A percentile compares a stretch with the other conserved stretches of the same genome.
Evolutionary conservation across 2,329 filamentous ascomycete species (phyloP).

Genomic region (Helotiales sp.): DNA sequence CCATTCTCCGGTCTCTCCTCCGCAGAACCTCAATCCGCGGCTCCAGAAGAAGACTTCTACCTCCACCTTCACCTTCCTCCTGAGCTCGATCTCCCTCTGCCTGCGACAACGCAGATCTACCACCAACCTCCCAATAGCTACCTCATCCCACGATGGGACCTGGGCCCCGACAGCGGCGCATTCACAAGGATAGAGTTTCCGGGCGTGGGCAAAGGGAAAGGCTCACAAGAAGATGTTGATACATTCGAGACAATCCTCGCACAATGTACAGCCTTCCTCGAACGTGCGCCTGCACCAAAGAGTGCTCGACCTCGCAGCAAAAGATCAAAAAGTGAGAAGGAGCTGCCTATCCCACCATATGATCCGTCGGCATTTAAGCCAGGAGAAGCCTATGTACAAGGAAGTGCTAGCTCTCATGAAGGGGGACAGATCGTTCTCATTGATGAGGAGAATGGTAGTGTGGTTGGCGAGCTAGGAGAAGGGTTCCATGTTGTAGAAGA

Average conservation of each 20-base stretch:
- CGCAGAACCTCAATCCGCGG: conserved; percentile 53
- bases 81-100: conserved; percentile 89
- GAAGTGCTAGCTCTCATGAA: conserved; percentile 57
- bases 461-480: conserved; percentile 87
- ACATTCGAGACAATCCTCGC: conserved; percentile 97
- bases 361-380: conserved; percentile 80
- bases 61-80: conserved; percentile 92
- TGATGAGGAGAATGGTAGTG: conserved; percentile 93
- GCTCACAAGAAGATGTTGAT: conserved; percentile 87
- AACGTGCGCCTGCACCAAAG: conserved; percentile 65
- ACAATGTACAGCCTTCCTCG: conserved; percentile 95
- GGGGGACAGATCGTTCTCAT: conserved; percentile 85
- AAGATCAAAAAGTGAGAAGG: conserved; percentile 35
- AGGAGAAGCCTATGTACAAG: conserved; percentile 73
- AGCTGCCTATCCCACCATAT: conserved; percentile 55
- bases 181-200: conserved; percentile 96
- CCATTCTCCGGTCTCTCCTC: conserved; percentile 57
- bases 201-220: conserved; percentile 64
- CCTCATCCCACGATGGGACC: conserved; percentile 91
- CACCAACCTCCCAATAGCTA: conserved; percentile 92
- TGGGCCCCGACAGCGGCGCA: conserved; percentile 82
- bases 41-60: conserved; percentile 88
- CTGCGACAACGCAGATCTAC: conserved; percentile 95
- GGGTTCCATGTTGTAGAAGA: conserved; percentile 81
- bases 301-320: conserved; percentile 20